These are phyloP conservation scores for Prunus mume DNA, from an alignment of 306 rosid genomes.

Conservation along the genomic window DNA sequence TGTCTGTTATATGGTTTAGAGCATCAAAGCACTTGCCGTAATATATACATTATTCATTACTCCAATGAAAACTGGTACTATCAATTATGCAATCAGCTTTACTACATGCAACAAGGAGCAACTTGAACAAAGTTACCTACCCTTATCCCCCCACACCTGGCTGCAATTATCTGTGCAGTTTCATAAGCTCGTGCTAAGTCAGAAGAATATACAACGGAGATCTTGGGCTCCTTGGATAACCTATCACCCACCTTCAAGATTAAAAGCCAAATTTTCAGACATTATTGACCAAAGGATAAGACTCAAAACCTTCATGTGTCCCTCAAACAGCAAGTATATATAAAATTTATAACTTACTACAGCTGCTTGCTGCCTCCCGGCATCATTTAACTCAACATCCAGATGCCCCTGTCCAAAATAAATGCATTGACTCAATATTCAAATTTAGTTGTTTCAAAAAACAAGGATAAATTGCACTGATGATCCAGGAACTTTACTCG, in stretches of 20 bases:
- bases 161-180: constrained; percentile 81
- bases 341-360: constrained; percentile 49
- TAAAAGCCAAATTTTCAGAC: constrained; percentile 12
- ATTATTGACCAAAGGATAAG: background rate
- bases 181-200: constrained; percentile 88
- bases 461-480: background rate
- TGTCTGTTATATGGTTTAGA: background rate
- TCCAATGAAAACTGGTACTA: background rate
- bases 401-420: constrained; percentile 66
- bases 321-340: constrained; percentile 7
- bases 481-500: background rate
- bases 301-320: constrained; percentile 2
- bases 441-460: background rate
- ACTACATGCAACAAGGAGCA: background rate
- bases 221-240: constrained; percentile 64
- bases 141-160: constrained; percentile 66
- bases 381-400: constrained; percentile 86
- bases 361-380: constrained; percentile 83
- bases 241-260: constrained; percentile 70
- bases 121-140: constrained; percentile 31
- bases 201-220: constrained; percentile 71
- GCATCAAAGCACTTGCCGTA: constrained; percentile 7
- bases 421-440: constrained; percentile 5
- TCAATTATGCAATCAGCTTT: background rate
- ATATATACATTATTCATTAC: background rate